Evolutionary conservation across 2,329 filamentous ascomycete species (phyloP).

Genomic region (Verticillium zaregamsianum): DNA sequence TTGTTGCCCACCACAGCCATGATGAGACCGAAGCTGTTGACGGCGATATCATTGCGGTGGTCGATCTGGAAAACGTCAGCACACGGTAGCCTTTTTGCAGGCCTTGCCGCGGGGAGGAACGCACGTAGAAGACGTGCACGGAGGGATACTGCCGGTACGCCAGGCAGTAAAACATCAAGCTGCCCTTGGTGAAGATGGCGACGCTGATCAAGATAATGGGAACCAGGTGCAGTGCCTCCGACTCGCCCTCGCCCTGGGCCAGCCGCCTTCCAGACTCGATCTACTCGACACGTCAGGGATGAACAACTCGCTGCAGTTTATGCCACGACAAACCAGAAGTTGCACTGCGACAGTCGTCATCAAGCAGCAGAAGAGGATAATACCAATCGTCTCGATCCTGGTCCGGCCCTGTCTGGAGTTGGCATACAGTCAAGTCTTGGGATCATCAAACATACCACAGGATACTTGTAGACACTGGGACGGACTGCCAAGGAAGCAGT

Average conservation of each 20-base stretch:
- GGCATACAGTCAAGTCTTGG: neutral
- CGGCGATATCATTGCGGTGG: slow-evolving; percentile 52
- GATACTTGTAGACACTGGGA: slow-evolving; percentile 59
- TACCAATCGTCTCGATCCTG: slow-evolving; percentile 59
- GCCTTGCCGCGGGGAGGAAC: slow-evolving; percentile 3
- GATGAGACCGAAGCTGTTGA: slow-evolving; percentile 51
- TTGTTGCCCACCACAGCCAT: slow-evolving; percentile 51
- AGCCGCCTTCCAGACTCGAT: slow-evolving; percentile 53
- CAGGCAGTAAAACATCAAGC: slow-evolving; percentile 51
- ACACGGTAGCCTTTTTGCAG: slow-evolving; percentile 3
- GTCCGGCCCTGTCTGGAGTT: slow-evolving; percentile 43
- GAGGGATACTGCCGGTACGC: slow-evolving; percentile 48
- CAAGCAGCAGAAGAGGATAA: slow-evolving; percentile 62
- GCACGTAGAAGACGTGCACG: slow-evolving; percentile 48
- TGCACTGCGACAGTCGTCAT: slow-evolving; percentile 65
- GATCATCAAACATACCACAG: slow-evolving; percentile 38
- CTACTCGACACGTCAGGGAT: slow-evolving; percentile 18
- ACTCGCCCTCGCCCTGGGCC: slow-evolving; percentile 34
- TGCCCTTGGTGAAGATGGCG: slow-evolving; percentile 48
- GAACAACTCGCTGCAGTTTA: slow-evolving; percentile 9
- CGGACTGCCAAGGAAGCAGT: slow-evolving; percentile 56
- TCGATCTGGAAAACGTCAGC: slow-evolving; percentile 30
- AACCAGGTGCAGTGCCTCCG: slow-evolving; percentile 44
- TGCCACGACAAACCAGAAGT: slow-evolving; percentile 41
- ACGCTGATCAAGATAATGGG: slow-evolving; percentile 51